phyloP scores from a whole-genome alignment of 2,329 filamentous ascomycete species.

The Talaromyces sp. region DNA sequence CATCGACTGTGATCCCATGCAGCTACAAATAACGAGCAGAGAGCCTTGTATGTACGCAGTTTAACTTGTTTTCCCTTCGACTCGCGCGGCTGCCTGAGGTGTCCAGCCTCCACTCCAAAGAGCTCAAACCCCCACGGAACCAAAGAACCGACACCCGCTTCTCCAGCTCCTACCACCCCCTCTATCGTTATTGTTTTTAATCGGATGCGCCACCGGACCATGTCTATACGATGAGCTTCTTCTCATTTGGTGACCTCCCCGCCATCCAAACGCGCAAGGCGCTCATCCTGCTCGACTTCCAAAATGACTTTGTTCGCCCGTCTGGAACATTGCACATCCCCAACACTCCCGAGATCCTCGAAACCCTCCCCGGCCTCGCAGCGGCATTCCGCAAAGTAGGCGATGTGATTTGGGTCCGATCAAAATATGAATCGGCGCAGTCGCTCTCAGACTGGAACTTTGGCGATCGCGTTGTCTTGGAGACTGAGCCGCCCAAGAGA shows the following conservation, averaged over 20 bases:
- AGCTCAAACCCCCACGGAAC: neutral
- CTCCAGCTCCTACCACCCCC: constrained; percentile 1
- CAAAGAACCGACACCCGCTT: neutral
- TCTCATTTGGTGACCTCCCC: constrained; percentile 41
- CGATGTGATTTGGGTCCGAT: constrained; percentile 82
- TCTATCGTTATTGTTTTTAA: neutral
- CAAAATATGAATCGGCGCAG: constrained; percentile 68
- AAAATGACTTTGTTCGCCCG: constrained; percentile 80
- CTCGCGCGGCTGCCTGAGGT: constrained; percentile 22
- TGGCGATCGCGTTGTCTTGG: constrained; percentile 50
- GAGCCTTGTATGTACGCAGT: no score
- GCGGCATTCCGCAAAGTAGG: constrained; percentile 72
- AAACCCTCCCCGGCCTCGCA: constrained; percentile 67
- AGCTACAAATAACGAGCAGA: no score
- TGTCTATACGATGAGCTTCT: constrained; percentile 36
- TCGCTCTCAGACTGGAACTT: constrained; percentile 56
- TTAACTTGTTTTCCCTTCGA: neutral
- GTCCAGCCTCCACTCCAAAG: constrained; percentile 7
- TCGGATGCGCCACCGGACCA: constrained; percentile 20
- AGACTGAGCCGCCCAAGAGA: constrained; percentile 16
- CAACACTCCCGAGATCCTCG: constrained; percentile 66
- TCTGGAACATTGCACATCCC: constrained; percentile 69
- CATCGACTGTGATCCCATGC: no score
- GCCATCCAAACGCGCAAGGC: constrained; percentile 65
- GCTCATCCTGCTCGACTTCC: constrained; percentile 80